These are phyloP conservation scores for Metschnikowia colocasiae DNA, from an alignment of 805 yeast genomes.

Conservation along the genomic window DNA sequence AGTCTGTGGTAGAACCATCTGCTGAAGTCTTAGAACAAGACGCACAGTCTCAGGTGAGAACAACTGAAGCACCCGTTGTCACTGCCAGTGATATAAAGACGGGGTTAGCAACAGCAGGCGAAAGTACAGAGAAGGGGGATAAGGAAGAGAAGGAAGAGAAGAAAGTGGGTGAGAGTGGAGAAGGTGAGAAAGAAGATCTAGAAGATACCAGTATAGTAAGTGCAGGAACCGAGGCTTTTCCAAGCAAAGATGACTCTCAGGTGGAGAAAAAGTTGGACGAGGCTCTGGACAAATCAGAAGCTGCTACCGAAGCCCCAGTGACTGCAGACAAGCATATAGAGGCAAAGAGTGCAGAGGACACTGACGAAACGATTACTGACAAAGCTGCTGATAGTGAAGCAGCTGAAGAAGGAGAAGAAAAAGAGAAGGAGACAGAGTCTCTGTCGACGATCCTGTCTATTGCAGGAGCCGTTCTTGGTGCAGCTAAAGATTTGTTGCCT, in stretches of 20 bases:
- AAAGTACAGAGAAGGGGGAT: conserved; percentile 6
- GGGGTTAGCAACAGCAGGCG: neutral
- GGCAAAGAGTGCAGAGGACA: neutral
- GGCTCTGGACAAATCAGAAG: neutral
- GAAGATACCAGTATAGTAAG: neutral
- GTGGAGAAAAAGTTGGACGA: conserved; percentile 1
- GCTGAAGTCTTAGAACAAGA: conserved; percentile 19
- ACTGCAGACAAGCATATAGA: neutral
- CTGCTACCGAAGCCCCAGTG: neutral
- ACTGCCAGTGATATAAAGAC: neutral
- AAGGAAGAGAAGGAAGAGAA: conserved; percentile 8
- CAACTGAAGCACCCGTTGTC: conserved; percentile 4
- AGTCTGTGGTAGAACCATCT: conserved; percentile 1
- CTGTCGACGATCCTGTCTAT: neutral
- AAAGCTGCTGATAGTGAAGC: neutral
- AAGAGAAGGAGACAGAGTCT: neutral
- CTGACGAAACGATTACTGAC: neutral
- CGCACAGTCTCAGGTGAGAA: conserved; percentile 14
- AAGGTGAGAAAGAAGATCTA: neutral
- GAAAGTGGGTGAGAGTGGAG: conserved; percentile 5
- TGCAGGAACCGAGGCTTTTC: neutral
- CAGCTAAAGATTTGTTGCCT: conserved; percentile 1
- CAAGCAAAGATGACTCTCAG: neutral
- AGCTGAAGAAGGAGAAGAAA: neutral
- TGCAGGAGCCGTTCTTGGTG: neutral